Conservation (phyloP, 225 moss, liverwort and hornwort species). For the Straminergon stramineum region DNA sequence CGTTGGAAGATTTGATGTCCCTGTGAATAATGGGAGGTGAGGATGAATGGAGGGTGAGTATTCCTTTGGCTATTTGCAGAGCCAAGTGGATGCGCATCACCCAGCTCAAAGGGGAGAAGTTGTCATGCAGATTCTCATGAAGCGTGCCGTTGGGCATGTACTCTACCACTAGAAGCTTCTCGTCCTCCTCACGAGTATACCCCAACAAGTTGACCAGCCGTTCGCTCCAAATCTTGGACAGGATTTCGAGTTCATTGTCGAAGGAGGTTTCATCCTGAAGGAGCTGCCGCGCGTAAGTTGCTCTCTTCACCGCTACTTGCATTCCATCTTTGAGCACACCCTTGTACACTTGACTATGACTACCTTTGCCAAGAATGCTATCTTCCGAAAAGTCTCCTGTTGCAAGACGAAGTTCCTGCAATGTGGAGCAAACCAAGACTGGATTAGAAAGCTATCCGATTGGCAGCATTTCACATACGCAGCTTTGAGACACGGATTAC, state of each 20-base stretch:
- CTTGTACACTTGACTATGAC: constrained; percentile 71
- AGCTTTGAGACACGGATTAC: background rate
- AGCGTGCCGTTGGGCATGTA: constrained; percentile 65
- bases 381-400: constrained; percentile 54
- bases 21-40: constrained; percentile 59
- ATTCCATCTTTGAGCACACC: constrained; percentile 67
- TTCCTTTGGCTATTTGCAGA: constrained; percentile 41
- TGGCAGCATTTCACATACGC: background rate
- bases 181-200: constrained; percentile 45
- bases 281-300: constrained; percentile 34
- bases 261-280: constrained; percentile 56
- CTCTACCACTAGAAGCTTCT: constrained; percentile 65
- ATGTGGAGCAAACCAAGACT: background rate
- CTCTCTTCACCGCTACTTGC: constrained; percentile 53
- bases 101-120: constrained; percentile 37
- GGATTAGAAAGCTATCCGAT: background rate
- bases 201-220: constrained; percentile 48
- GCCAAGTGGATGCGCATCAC: constrained; percentile 47
- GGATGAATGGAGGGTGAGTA: constrained; percentile 42
- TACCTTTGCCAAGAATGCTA: constrained; percentile 65
- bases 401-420: constrained; percentile 57
- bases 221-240: constrained; percentile 54
- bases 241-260: constrained; percentile 53
- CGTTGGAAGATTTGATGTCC: constrained; percentile 60
- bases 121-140: constrained; percentile 48